These are phyloP conservation scores for Zasmidium citrigriseum DNA, from an alignment of 2,329 filamentous ascomycete genomes.

Conservation along the genomic window DNA sequence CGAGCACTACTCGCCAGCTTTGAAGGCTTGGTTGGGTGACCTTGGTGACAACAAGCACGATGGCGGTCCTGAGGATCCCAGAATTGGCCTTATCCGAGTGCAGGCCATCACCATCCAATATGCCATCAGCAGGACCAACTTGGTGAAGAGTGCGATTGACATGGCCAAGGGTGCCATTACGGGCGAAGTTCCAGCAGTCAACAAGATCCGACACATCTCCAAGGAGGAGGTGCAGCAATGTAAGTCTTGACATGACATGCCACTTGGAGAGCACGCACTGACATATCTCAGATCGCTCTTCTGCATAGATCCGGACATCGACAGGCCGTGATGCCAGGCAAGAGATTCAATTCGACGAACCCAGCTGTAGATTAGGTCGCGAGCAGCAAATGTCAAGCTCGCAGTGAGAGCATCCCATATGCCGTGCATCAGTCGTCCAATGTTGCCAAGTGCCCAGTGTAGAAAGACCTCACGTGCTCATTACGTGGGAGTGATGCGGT, in stretches of 20 bases:
- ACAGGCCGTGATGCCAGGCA: background rate
- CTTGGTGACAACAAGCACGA: slow-evolving; percentile 82
- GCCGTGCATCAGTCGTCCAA: background rate
- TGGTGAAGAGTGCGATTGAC: slow-evolving; percentile 66
- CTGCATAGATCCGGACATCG: background rate
- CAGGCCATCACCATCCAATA: slow-evolving; percentile 73
- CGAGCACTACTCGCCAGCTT: slow-evolving; percentile 71
- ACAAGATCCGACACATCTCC: slow-evolving; percentile 73
- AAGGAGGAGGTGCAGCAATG: slow-evolving; percentile 67
- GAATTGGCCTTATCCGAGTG: slow-evolving; percentile 79
- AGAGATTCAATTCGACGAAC: background rate
- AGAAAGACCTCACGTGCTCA: background rate
- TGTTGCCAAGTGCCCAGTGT: background rate
- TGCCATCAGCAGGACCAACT: slow-evolving; percentile 61
- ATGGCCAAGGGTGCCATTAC: slow-evolving; percentile 74
- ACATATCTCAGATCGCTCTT: slow-evolving; percentile 8
- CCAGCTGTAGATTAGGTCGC: background rate
- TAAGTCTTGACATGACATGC: slow-evolving; percentile 16
- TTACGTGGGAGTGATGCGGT: background rate
- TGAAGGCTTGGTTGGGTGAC: slow-evolving; percentile 87
- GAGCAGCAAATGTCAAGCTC: background rate
- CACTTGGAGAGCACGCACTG: background rate
- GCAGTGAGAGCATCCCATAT: no score
- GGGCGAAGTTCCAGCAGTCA: slow-evolving; percentile 70
- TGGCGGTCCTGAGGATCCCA: slow-evolving; percentile 76